These are phyloP conservation scores for Citropsis articulata DNA, from an alignment of 345 rosid species.

Conservation along the genomic window DNA sequence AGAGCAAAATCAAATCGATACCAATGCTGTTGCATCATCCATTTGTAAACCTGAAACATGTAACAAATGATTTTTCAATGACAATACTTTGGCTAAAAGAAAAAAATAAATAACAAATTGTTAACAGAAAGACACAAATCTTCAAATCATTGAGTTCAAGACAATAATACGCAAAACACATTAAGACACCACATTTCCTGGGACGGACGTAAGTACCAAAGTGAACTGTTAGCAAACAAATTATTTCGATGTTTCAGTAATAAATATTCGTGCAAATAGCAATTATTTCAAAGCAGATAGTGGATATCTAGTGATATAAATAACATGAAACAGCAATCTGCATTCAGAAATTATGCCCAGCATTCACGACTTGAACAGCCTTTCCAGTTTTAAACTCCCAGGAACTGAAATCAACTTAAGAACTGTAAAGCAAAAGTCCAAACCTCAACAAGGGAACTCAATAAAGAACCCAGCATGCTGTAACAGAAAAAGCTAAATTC, in stretches of 20 bases:
- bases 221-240: not conserved
- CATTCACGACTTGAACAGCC: not conserved
- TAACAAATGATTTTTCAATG: not conserved
- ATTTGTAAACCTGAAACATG: constrained; percentile 69
- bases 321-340: not conserved
- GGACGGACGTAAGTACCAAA: not conserved
- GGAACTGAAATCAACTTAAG: not conserved
- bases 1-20: constrained; percentile 78
- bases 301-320: not conserved
- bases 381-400: not conserved
- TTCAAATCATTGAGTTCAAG: not conserved
- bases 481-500: not conserved
- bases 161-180: not conserved
- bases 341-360: not conserved
- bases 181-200: not conserved
- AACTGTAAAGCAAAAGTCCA: not conserved
- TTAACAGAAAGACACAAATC: not conserved
- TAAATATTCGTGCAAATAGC: not conserved
- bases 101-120: not conserved
- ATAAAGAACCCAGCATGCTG: not conserved
- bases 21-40: constrained; percentile 93
- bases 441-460: not conserved
- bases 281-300: not conserved
- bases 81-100: not conserved
- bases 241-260: not conserved